Conservation (phyloP, 306 rosid species). For the Vigna reflexopilosa region DNA sequence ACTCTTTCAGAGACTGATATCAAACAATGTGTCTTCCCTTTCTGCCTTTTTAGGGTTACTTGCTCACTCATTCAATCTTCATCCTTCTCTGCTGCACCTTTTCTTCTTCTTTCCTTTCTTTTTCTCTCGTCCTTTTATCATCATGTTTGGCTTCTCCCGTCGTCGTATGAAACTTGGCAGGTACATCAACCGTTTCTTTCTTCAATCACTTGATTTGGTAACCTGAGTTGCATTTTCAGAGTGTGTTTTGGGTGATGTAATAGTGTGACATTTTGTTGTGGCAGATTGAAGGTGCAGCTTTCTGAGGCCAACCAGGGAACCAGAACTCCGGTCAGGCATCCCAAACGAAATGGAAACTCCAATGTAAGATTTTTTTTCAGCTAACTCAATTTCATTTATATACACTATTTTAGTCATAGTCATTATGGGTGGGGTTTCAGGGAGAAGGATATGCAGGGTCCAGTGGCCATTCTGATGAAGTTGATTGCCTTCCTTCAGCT, state of each 20-base stretch:
- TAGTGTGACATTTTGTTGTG: background rate
- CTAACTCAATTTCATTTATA: background rate
- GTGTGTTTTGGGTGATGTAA: too few relatives aligned
- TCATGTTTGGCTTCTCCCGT: conserved; percentile 89
- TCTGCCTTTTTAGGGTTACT: conserved; percentile 35
- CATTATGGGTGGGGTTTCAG: conserved; percentile 30
- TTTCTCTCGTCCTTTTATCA: background rate
- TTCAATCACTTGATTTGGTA: background rate
- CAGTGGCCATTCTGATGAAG: conserved; percentile 64
- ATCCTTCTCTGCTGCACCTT: background rate
- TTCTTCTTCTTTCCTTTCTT: background rate
- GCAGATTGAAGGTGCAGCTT: conserved; percentile 77
- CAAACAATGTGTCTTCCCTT: conserved; percentile 33
- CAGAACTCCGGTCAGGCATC: conserved; percentile 74
- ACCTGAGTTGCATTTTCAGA: too few relatives aligned
- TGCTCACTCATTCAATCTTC: background rate
- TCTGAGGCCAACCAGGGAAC: conserved; percentile 77
- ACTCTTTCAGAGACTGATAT: conserved; percentile 14
- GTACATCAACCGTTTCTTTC: conserved; percentile 45
- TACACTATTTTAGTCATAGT: background rate
- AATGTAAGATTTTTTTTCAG: conserved; percentile 51
- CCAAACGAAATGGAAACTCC: conserved; percentile 62
- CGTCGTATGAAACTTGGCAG: conserved; percentile 84
- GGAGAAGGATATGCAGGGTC: conserved; percentile 63
- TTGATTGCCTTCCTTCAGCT: conserved; percentile 51